Conservation (phyloP, 306 rosid species). For the Cicer cuneatum region DNA sequence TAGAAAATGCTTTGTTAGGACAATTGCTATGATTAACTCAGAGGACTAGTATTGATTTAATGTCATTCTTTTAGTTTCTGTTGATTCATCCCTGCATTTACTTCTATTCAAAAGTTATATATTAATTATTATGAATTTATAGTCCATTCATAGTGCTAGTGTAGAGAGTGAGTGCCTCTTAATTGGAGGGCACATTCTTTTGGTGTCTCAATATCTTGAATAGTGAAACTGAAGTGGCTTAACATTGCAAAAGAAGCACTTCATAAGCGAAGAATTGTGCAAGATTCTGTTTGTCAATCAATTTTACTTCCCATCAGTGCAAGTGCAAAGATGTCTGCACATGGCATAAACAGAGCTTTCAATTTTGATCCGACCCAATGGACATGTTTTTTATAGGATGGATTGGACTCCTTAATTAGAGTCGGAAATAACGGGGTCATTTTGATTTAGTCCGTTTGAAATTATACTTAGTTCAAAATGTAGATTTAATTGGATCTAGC, state of each 20-base stretch:
- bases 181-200: conserved; percentile 5
- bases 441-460: neutral
- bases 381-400: neutral
- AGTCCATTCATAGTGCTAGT: conserved; percentile 19
- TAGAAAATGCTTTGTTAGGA: conserved; percentile 24
- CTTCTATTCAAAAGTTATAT: conserved; percentile 19
- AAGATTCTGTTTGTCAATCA: neutral
- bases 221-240: neutral
- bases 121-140: conserved; percentile 3
- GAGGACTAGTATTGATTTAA: conserved; percentile 20
- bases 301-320: neutral
- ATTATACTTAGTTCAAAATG: neutral
- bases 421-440: neutral
- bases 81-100: neutral
- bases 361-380: neutral
- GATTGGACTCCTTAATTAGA: neutral
- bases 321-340: conserved; percentile 19
- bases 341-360: neutral
- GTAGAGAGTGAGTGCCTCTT: neutral
- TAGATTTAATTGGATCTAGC: neutral
- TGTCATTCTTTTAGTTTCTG: conserved; percentile 11
- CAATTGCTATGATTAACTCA: conserved; percentile 31
- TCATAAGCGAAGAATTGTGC: conserved; percentile 1
- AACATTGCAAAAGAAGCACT: conserved; percentile 1
- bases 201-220: neutral